Percentiles rank a stretch among this genome's conserved stretches.
Evolutionary conservation across 2,329 filamentous ascomycete genomes (phyloP).

Genomic region (Colletotrichum sp.): DNA sequence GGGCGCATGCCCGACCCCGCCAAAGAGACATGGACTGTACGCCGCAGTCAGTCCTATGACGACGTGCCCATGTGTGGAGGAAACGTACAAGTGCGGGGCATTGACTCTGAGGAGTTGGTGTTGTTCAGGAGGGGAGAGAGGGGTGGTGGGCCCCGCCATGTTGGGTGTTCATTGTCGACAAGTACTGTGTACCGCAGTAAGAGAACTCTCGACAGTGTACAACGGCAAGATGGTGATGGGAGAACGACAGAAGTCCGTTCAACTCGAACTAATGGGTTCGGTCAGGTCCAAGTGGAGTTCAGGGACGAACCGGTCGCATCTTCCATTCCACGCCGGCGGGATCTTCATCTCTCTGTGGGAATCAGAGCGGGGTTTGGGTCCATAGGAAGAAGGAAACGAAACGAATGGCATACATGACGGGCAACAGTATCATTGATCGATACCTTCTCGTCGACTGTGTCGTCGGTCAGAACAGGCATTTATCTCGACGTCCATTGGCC

Average conservation of each 20-base stretch:
- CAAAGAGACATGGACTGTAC: conserved; percentile 12
- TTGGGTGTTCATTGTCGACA: conserved; percentile 11
- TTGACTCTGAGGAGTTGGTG: background rate
- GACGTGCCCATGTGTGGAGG: conserved; percentile 19
- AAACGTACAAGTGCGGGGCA: conserved; percentile 16
- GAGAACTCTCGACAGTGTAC: background rate
- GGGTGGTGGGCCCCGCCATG: conserved; percentile 2
- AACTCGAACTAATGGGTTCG: background rate
- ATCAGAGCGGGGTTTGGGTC: background rate
- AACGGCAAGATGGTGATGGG: background rate
- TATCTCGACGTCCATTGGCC: background rate
- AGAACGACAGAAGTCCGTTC: background rate
- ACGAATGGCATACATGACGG: background rate
- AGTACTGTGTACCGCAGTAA: conserved; percentile 6
- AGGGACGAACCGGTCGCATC: background rate
- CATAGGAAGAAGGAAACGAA: background rate
- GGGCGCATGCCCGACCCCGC: conserved; percentile 9
- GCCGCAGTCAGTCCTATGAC: conserved; percentile 10
- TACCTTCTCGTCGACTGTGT: background rate
- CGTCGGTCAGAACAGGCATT: background rate
- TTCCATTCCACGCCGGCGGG: background rate
- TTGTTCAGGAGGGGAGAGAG: conserved; percentile 5
- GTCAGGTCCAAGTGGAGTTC: background rate
- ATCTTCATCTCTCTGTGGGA: background rate
- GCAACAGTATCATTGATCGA: background rate